Percentiles rank a stretch among this genome's conserved stretches.
These are phyloP conservation scores for Dendrobium huoshanense DNA, from an alignment of 106 monocot species.

Conservation along the genomic window DNA sequence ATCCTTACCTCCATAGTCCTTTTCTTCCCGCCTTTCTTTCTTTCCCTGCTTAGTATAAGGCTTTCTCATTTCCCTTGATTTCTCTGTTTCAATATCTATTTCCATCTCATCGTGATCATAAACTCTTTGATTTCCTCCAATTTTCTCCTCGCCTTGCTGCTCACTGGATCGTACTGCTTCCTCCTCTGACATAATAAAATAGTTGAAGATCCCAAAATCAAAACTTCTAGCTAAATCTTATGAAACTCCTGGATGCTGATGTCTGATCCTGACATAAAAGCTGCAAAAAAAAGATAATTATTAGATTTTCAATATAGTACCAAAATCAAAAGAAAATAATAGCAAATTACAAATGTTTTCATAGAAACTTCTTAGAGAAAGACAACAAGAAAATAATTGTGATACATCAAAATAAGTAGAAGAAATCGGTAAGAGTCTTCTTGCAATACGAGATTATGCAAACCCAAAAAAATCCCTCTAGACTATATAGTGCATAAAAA, in stretches of 20 bases:
- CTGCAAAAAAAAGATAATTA: neutral
- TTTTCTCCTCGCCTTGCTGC: neutral
- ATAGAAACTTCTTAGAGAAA: neutral
- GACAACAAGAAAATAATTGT: neutral
- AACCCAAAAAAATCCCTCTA: neutral
- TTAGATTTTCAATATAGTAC: neutral
- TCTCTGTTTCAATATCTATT: conserved; percentile 1
- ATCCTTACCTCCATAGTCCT: conserved; percentile 10
- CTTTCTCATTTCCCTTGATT: conserved; percentile 30
- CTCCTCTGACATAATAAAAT: neutral
- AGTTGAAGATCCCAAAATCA: neutral
- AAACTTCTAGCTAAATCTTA: neutral
- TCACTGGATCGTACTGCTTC: neutral
- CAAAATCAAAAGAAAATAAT: neutral
- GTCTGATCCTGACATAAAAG: neutral
- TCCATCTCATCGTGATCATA: neutral
- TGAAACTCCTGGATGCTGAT: neutral
- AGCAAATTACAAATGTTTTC: neutral
- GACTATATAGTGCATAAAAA: neutral
- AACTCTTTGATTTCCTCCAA: neutral
- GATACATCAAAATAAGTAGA: neutral
- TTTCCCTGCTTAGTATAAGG: conserved; percentile 28
- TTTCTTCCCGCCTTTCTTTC: conserved; percentile 17
- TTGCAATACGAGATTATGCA: neutral
- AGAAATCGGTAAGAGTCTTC: neutral